Evolutionary conservation across 371 early-diverging fungal genomes (phyloP), one percentile per base, ranked within the genome.

Genomic region (Saksenaea vasiformis): DNA sequence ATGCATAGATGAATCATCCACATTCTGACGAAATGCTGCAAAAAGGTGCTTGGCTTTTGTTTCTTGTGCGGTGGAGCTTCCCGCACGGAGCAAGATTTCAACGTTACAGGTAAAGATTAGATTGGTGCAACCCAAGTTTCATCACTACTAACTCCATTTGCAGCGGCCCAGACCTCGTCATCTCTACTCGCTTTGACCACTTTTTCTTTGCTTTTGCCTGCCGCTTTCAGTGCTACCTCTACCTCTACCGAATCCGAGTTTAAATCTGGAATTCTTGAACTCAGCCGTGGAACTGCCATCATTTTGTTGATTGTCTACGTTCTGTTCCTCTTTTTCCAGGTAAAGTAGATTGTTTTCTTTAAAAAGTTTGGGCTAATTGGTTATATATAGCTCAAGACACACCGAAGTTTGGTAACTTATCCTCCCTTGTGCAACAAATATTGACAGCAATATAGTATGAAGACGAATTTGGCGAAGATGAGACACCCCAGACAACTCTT

Each of bases 151-250:
- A 78, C 89, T 22, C 88, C 89, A 13, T 77, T 94, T 41, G 7
- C 44, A 78, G 81, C 78, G 56, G 93, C 95, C 4, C 91, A 93
- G 72, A 92, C 93, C 3, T 86, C 87, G 13, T 81, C 91, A 10
- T 90, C 92, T 3, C 83, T 96, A 9, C 69, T 95, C 63, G 87
- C 90, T 3, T 69, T 96, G 56, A 85, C 92, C 0, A 89, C 92
- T 14, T 64, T 93, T 55, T 89, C 92, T 22, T 77, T 93, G 15
- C 62, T 96, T 59, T 77, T 95, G 19, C 95, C 95, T n/a, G 92
- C 94, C 14, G 93, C 93, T 0, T 93, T 93, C 67, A 69, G 67
- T 54, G 70, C 70, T 31, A 70, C 80, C 19, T 72, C 78, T 19
- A 66, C 75, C 1, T 72, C 78, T 19, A 66, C 75, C 1, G 68